Evolutionary conservation across 768 basidiomycete species (phyloP).

Genomic region (Trametes cinnabarina): DNA sequence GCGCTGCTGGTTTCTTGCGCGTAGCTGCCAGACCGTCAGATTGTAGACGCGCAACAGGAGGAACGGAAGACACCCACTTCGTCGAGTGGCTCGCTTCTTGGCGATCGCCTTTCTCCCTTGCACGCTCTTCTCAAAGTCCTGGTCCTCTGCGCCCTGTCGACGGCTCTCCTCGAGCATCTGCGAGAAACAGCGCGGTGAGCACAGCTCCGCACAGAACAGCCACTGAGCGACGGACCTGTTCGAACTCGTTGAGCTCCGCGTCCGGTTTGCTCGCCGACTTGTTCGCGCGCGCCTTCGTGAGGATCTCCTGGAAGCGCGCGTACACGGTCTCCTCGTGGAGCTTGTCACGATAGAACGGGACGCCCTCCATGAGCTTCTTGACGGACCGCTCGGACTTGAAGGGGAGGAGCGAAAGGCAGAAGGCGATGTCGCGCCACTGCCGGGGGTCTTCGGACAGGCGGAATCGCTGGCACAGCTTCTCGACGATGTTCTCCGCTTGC

Average conservation of each 20-base stretch:
- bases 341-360: conserved; percentile 95
- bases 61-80: conserved; percentile 33
- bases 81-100: conserved; percentile 61
- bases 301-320: conserved; percentile 81
- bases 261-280: conserved; percentile 93
- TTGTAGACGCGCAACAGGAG: background rate
- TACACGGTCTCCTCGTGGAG: conserved; percentile 85
- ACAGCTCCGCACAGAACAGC: background rate
- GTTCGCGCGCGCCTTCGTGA: conserved; percentile 89
- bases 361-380: conserved; percentile 91
- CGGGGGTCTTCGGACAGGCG: conserved; percentile 81
- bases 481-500: conserved; percentile 95
- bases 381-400: conserved; percentile 97
- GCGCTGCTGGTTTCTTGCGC: conserved; percentile 16
- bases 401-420: conserved; percentile 88
- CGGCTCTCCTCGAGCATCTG: conserved; percentile 85
- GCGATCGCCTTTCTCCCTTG: conserved; percentile 80
- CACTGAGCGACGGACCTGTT: conserved; percentile 50
- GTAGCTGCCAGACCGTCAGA: background rate
- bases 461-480: conserved; percentile 97
- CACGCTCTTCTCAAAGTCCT: conserved; percentile 84
- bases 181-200: too few relatives aligned
- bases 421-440: conserved; percentile 98
- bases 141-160: conserved; percentile 86
- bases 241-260: conserved; percentile 92